phyloP scores from a whole-genome alignment of 805 yeast genomes.

The Ogataea angusta region DNA sequence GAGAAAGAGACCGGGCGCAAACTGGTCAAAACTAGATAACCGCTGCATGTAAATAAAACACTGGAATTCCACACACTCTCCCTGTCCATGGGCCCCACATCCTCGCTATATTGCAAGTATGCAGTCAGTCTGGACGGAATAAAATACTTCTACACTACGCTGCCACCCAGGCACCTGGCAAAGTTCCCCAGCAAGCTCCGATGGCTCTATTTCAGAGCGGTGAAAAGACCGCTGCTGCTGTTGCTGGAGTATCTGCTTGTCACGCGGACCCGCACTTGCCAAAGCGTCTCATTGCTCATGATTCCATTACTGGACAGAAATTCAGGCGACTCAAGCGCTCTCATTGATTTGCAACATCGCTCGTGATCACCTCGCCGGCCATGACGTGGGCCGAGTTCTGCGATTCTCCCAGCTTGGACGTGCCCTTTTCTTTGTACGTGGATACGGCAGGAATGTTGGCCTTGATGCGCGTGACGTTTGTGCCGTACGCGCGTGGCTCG shows the following conservation, averaged over 20 bases:
- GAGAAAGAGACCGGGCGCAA: slow-evolving; percentile 41
- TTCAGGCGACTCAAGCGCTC: neutral
- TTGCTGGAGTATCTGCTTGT: slow-evolving; percentile 12
- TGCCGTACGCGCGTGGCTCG: slow-evolving; percentile 93
- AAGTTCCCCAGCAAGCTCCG: neutral
- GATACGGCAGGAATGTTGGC: slow-evolving; percentile 98
- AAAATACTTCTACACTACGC: slow-evolving; percentile 11
- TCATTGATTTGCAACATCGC: slow-evolving; percentile 5
- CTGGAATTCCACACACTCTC: neutral
- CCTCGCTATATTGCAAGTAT: slow-evolving; percentile 13
- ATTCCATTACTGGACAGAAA: slow-evolving; percentile 15
- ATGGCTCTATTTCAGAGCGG: neutral
- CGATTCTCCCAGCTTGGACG: slow-evolving; percentile 59
- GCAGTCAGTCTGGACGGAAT: slow-evolving; percentile 10
- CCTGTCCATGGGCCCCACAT: slow-evolving; percentile 2
- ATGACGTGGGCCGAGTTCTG: slow-evolving; percentile 36
- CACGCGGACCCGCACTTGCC: slow-evolving; percentile 16
- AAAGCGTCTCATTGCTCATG: slow-evolving; percentile 18
- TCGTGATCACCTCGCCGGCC: slow-evolving; percentile 49
- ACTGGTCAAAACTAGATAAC: slow-evolving; percentile 15
- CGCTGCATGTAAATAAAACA: slow-evolving; percentile 11
- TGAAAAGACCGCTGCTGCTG: neutral
- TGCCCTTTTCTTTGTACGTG: slow-evolving; percentile 94
- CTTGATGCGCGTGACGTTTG: slow-evolving; percentile 82
- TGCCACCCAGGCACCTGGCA: neutral